Conservation (phyloP, 129 eudicot species). For the Gnaphalium uliginosum region DNA sequence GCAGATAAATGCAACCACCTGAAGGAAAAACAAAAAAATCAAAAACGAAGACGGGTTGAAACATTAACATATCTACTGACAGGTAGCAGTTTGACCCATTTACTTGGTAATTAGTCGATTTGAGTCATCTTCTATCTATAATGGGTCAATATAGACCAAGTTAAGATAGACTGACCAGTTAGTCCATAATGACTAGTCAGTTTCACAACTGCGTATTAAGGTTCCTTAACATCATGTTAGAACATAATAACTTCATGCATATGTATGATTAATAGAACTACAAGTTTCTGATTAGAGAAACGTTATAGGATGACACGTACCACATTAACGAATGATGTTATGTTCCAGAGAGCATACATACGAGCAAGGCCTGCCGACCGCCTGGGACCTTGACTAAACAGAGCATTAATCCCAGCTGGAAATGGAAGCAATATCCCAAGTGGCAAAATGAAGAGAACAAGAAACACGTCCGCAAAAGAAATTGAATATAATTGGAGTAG, state of each 20-base stretch:
- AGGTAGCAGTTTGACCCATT: no score
- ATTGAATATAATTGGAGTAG: constrained; percentile 77
- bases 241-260: neutral
- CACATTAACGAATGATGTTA: constrained; percentile 67
- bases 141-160: no score
- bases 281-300: neutral
- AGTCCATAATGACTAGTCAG: no score
- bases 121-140: neutral
- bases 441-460: constrained; percentile 66
- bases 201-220: no score
- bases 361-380: constrained; percentile 86
- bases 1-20: constrained; percentile 72
- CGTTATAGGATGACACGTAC: constrained; percentile 38
- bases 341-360: constrained; percentile 77
- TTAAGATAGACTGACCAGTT: no score
- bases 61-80: no score
- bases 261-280: constrained; percentile 5
- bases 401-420: constrained; percentile 74
- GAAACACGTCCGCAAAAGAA: constrained; percentile 61
- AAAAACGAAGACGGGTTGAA: no score
- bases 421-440: constrained; percentile 74
- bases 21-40: no score
- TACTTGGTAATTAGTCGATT: no score
- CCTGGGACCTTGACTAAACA: constrained; percentile 83
- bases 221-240: neutral